Evolutionary conservation across 2,329 filamentous ascomycete genomes (phyloP).

Genomic region (Colletotrichum sp.): DNA sequence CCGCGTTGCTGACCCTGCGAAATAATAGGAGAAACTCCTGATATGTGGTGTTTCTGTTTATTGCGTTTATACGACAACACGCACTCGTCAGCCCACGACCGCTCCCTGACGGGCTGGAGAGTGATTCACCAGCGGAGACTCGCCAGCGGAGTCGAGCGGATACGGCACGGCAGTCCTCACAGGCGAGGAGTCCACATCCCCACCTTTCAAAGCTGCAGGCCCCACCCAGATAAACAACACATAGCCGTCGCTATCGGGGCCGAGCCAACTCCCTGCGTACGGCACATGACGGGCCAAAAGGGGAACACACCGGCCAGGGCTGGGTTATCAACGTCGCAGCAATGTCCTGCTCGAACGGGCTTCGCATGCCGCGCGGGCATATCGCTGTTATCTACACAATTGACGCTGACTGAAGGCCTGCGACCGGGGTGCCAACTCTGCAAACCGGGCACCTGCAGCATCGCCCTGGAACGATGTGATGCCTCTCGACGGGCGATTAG

Average conservation of each 20-base stretch:
- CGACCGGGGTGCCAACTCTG: neutral
- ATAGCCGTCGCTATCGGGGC: neutral
- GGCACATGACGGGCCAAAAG: slow-evolving; percentile 9
- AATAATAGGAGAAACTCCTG: neutral
- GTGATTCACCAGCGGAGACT: neutral
- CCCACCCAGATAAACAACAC: slow-evolving; percentile 9
- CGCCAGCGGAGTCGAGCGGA: neutral
- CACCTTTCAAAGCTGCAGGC: slow-evolving; percentile 1
- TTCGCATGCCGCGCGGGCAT: neutral
- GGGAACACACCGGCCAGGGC: neutral
- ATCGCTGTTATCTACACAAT: neutral
- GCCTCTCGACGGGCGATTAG: neutral
- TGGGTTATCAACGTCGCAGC: neutral
- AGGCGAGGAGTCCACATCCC: neutral
- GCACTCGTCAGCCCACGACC: neutral
- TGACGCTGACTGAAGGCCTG: neutral
- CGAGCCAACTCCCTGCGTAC: neutral
- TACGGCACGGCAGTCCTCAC: neutral
- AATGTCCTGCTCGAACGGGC: neutral
- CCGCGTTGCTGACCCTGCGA: neutral
- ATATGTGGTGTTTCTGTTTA: neutral
- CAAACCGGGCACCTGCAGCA: slow-evolving; percentile 5
- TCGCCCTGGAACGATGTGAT: neutral
- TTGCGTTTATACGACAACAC: neutral
- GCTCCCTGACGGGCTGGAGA: neutral